Conservation (phyloP, 257 asterid genomes). For the Rehmannia glutinosa region DNA sequence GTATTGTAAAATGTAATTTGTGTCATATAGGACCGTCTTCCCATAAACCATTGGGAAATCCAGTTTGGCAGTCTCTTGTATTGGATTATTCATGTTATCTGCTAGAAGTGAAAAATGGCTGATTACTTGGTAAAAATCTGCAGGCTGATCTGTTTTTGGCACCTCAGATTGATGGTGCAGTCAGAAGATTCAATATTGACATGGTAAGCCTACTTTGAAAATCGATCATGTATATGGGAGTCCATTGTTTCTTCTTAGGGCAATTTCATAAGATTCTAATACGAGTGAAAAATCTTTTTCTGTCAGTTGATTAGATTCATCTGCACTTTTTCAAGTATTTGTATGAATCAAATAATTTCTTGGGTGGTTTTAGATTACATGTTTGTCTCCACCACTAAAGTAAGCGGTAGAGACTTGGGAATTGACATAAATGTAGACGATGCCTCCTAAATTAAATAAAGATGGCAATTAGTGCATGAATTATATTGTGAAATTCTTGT, state of each 20-base stretch:
- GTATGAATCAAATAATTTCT: not conserved
- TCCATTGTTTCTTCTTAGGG: slow-evolving; percentile 3
- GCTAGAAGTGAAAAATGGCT: not conserved
- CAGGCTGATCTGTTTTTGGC: slow-evolving; percentile 83
- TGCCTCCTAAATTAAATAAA: too few relatives aligned
- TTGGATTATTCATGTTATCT: not conserved
- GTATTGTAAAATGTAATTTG: not conserved
- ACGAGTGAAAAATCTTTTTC: not conserved
- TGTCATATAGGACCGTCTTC: not conserved
- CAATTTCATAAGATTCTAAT: not conserved
- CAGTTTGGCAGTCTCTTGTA: not conserved
- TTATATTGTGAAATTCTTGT: too few relatives aligned
- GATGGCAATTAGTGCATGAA: too few relatives aligned
- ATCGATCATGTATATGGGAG: not conserved
- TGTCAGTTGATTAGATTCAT: not conserved
- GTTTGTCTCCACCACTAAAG: too few relatives aligned
- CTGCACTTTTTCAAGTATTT: not conserved
- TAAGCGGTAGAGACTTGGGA: too few relatives aligned
- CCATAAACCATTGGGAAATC: not conserved
- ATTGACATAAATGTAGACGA: too few relatives aligned
- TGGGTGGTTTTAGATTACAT: too few relatives aligned
- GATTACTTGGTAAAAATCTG: slow-evolving; percentile 12
- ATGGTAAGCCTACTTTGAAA: slow-evolving; percentile 25
- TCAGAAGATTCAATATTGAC: slow-evolving; percentile 51
- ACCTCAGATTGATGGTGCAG: slow-evolving; percentile 64